phyloP scores from a whole-genome alignment of 2,329 filamentous ascomycete genomes.

The Mycogone perniciosa region DNA sequence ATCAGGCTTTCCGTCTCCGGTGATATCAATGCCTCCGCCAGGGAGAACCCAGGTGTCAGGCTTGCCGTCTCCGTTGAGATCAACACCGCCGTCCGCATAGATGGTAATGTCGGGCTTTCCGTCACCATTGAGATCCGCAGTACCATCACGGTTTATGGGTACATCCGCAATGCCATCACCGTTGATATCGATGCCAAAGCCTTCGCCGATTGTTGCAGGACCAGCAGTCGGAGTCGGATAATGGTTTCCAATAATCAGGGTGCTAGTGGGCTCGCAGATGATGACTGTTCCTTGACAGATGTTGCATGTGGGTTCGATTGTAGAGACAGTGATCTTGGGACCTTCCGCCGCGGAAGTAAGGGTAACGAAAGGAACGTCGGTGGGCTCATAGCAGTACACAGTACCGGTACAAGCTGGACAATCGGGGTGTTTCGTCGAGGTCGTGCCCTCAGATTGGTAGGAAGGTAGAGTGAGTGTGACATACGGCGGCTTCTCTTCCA shows the following conservation, averaged over 20 bases:
- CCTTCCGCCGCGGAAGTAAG: slow-evolving; percentile 15
- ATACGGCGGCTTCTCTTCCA: slow-evolving; percentile 4
- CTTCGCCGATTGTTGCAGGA: background rate
- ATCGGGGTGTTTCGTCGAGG: slow-evolving; percentile 16
- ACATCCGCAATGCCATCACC: slow-evolving; percentile 4
- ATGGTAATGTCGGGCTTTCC: background rate
- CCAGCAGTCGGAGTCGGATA: background rate
- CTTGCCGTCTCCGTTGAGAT: background rate
- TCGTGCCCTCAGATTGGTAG: slow-evolving; percentile 15
- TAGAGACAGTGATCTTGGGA: slow-evolving; percentile 17
- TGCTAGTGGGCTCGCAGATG: slow-evolving; percentile 19
- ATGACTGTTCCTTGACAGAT: slow-evolving; percentile 20
- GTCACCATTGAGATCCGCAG: slow-evolving; percentile 2
- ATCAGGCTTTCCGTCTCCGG: slow-evolving; percentile 1
- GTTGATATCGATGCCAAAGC: background rate
- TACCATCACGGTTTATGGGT: background rate
- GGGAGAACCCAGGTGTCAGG: background rate
- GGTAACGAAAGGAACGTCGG: slow-evolving; percentile 19
- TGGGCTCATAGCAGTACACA: slow-evolving; percentile 21
- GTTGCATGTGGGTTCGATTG: slow-evolving; percentile 17
- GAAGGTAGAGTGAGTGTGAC: slow-evolving; percentile 19
- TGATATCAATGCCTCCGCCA: background rate
- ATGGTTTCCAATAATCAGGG: background rate
- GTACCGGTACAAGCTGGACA: slow-evolving; percentile 20
- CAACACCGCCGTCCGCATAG: background rate